A percentile compares a stretch with the other conserved stretches of the same genome.
Conservation (phyloP, 2,329 filamentous ascomycete genomes). For the Xylogone sp. region DNA sequence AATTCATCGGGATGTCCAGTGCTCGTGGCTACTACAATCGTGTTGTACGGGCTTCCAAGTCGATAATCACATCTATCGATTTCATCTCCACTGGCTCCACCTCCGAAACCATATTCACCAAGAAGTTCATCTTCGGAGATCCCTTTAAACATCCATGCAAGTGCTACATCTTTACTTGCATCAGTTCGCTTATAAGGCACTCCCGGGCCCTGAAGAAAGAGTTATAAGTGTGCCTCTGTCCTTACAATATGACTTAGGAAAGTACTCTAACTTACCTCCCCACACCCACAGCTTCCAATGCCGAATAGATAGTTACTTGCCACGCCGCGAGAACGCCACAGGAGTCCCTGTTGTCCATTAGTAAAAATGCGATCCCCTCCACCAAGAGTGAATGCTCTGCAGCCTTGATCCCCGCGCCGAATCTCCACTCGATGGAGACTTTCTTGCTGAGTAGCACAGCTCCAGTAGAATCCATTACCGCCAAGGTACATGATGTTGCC, state of each 20-base stretch:
- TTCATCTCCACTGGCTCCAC: conserved; percentile 31
- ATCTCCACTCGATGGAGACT: conserved; percentile 30
- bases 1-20: conserved; percentile 18
- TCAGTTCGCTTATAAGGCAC: not conserved
- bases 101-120: conserved; percentile 23
- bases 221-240: not conserved
- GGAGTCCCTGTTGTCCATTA: conserved; percentile 28
- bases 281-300: conserved; percentile 15
- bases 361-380: conserved; percentile 26
- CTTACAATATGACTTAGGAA: not conserved
- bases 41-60: conserved; percentile 27
- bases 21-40: conserved; percentile 24
- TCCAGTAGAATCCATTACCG: conserved; percentile 35
- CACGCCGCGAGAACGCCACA: conserved; percentile 29
- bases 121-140: conserved; percentile 8
- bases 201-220: not conserved
- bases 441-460: conserved; percentile 16
- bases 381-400: conserved; percentile 24
- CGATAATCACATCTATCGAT: conserved; percentile 30
- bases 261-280: conserved; percentile 15
- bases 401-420: conserved; percentile 29
- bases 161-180: conserved; percentile 13
- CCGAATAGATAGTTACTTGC: conserved; percentile 30
- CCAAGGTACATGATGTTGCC: conserved; percentile 34
- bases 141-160: conserved; percentile 9